phyloP scores from a whole-genome alignment of 768 basidiomycete species.

The Kwoniella heveanensis region DNA sequence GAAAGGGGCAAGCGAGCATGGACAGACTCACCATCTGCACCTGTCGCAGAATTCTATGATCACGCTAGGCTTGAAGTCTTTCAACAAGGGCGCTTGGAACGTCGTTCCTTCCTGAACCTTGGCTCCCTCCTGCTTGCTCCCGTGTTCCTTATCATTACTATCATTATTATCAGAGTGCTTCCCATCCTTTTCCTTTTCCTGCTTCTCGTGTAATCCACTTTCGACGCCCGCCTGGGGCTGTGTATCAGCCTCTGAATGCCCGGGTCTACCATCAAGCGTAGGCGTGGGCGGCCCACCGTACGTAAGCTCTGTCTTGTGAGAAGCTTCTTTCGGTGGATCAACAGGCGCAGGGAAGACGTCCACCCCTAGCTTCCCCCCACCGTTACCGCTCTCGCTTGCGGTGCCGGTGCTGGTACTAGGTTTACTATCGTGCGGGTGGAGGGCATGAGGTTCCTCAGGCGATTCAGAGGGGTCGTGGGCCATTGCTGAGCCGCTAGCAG shows the following conservation, averaged over 20 bases:
- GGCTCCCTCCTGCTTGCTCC: background rate
- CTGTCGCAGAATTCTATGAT: slow-evolving; percentile 90
- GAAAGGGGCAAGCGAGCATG: background rate
- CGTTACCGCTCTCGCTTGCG: background rate
- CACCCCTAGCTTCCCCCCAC: background rate
- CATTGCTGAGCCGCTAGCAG: background rate
- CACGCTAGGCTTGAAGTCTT: slow-evolving; percentile 61
- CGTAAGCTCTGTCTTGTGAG: slow-evolving; percentile 15
- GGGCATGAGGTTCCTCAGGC: background rate
- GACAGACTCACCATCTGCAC: slow-evolving; percentile 73
- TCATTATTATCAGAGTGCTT: background rate
- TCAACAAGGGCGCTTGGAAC: slow-evolving; percentile 3
- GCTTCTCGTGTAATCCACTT: background rate
- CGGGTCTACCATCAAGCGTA: background rate
- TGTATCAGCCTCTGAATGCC: background rate
- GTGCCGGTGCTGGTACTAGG: background rate
- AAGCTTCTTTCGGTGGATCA: slow-evolving; percentile 11
- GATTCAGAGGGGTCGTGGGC: background rate
- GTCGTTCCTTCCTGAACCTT: background rate
- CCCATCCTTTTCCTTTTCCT: background rate
- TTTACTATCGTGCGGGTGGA: background rate
- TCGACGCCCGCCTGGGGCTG: background rate
- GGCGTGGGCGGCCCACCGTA: slow-evolving; percentile 11
- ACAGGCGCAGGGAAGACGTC: slow-evolving; percentile 8
- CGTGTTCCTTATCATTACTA: no score